A percentile compares a stretch with the other conserved stretches of the same genome.
These are phyloP conservation scores for Ustulina deusta DNA, from an alignment of 2,329 filamentous ascomycete genomes.

Conservation along the genomic window DNA sequence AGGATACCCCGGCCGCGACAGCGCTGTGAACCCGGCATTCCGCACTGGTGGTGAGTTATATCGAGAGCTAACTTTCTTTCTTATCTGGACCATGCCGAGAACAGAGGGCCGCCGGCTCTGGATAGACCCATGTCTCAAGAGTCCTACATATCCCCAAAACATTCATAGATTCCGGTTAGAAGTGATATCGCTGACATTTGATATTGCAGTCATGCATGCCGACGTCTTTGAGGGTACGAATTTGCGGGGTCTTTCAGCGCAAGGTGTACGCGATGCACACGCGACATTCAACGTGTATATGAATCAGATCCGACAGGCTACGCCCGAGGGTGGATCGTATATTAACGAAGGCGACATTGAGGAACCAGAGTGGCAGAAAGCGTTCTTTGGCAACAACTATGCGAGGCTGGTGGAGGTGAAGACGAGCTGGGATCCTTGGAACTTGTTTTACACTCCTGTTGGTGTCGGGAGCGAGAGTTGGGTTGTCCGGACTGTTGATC, in stretches of 20 bases:
- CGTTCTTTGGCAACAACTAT: constrained; percentile 63
- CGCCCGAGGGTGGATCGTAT: constrained; percentile 60
- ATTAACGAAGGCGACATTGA: constrained; percentile 65
- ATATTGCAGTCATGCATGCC: constrained; percentile 48
- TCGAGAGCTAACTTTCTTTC: neutral
- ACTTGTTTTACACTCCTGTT: constrained; percentile 61
- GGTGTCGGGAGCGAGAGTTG: constrained; percentile 66
- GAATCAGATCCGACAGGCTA: constrained; percentile 49
- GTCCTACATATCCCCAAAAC: constrained; percentile 2
- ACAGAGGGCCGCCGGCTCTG: neutral
- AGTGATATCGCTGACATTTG: constrained; percentile 9
- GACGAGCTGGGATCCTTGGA: constrained; percentile 59
- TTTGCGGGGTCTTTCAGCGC: constrained; percentile 41
- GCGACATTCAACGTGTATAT: constrained; percentile 42
- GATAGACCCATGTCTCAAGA: neutral
- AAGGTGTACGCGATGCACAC: constrained; percentile 42
- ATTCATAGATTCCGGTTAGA: neutral
- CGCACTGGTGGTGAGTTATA: constrained; percentile 46
- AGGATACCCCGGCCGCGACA: constrained; percentile 48
- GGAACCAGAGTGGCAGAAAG: constrained; percentile 59
- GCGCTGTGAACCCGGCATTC: constrained; percentile 60
- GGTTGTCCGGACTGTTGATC: constrained; percentile 50
- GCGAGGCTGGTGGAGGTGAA: constrained; percentile 58
- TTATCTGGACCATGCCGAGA: neutral
- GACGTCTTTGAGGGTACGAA: constrained; percentile 47